A percentile compares a stretch with the other conserved stretches of the same genome.
phyloP scores from a whole-genome alignment of 306 rosid genomes.

The Casuarina cunninghamiana region DNA sequence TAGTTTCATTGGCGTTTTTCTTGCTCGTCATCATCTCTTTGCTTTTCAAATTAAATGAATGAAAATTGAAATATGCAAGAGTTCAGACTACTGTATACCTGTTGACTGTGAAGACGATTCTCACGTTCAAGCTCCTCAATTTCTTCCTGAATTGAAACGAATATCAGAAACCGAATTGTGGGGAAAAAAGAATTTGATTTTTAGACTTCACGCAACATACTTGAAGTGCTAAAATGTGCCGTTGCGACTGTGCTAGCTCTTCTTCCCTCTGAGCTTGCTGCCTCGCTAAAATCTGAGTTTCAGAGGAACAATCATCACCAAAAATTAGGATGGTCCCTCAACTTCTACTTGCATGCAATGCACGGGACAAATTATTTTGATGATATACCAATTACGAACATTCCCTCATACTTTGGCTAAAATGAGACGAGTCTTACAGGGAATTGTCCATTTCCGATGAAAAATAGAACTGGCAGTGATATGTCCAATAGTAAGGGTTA shows the following conservation, averaged over 20 bases:
- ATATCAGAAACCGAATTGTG: conserved; percentile 17
- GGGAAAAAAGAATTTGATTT: conserved; percentile 9
- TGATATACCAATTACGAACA: background rate
- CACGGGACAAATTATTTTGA: conserved; percentile 16
- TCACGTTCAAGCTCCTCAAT: conserved; percentile 97
- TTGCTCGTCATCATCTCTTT: background rate
- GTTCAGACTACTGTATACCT: conserved; percentile 50
- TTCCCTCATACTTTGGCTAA: background rate
- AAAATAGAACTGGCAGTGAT: background rate
- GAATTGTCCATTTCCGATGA: background rate
- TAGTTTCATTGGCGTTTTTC: background rate
- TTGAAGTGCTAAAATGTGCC: conserved; percentile 98
- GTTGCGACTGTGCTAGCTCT: conserved; percentile 88
- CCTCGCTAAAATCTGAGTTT: conserved; percentile 88
- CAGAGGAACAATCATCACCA: conserved; percentile 18
- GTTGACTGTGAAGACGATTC: conserved; percentile 93
- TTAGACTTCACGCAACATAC: conserved; percentile 46
- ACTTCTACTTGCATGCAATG: background rate
- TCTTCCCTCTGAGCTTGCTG: conserved; percentile 99
- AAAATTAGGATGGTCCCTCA: conserved; percentile 17
- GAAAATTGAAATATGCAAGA: conserved; percentile 19
- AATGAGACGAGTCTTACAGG: background rate
- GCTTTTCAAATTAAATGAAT: conserved; percentile 11
- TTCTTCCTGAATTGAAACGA: conserved; percentile 71
- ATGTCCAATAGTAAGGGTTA: background rate